Conservation (phyloP, 2,329 filamentous ascomycete species). For the Penicillium sp. region DNA sequence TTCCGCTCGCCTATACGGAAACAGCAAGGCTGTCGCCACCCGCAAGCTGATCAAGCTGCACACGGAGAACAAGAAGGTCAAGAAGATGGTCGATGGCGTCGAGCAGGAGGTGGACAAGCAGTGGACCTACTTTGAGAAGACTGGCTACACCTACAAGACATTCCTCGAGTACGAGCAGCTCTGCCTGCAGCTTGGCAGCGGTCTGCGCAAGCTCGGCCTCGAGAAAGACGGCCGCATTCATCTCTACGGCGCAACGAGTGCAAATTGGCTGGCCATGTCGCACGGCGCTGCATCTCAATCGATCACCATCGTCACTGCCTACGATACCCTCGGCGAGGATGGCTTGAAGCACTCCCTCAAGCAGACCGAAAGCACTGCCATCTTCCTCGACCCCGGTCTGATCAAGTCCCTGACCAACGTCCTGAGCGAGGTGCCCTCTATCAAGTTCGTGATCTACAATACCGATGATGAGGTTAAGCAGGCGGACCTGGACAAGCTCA, state of each 20-base stretch:
- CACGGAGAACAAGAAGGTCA: slow-evolving; percentile 79
- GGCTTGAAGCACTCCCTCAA: slow-evolving; percentile 80
- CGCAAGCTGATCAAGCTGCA: slow-evolving; percentile 72
- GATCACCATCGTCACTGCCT: slow-evolving; percentile 86
- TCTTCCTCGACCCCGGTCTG: slow-evolving; percentile 82
- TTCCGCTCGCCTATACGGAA: slow-evolving; percentile 59
- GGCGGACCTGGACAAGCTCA: slow-evolving; percentile 51
- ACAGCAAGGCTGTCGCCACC: slow-evolving; percentile 62
- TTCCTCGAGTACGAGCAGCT: slow-evolving; percentile 73
- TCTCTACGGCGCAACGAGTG: slow-evolving; percentile 77
- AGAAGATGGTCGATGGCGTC: slow-evolving; percentile 79
- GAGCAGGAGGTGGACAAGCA: slow-evolving; percentile 79
- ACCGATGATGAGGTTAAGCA: slow-evolving; percentile 50
- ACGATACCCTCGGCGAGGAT: slow-evolving; percentile 81
- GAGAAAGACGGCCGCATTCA: slow-evolving; percentile 64
- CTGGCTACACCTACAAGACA: slow-evolving; percentile 67
- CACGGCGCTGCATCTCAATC: slow-evolving; percentile 77
- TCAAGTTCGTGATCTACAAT: slow-evolving; percentile 57
- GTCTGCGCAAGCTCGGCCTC: slow-evolving; percentile 69
- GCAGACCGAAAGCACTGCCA: slow-evolving; percentile 72
- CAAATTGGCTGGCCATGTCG: slow-evolving; percentile 77
- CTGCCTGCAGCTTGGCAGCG: slow-evolving; percentile 64
- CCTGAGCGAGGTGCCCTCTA: slow-evolving; percentile 51
- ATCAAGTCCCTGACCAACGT: slow-evolving; percentile 56
- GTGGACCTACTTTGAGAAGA: slow-evolving; percentile 85